phyloP scores from a whole-genome alignment of 257 asterid genomes.

The Leptodermis oblonga region DNA sequence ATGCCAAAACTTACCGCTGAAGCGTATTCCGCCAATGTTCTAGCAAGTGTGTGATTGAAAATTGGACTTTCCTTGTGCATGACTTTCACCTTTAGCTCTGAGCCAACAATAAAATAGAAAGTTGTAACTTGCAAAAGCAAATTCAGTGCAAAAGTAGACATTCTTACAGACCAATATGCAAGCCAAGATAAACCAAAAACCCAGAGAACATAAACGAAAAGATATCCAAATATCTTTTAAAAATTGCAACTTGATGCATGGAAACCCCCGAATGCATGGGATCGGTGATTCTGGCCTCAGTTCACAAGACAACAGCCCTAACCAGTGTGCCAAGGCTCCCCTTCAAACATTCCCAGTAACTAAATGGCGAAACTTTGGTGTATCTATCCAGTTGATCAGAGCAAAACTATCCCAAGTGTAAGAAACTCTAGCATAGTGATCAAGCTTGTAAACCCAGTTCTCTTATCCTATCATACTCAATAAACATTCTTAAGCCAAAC shows the following conservation, averaged over 20 bases:
- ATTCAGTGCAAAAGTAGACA: background rate
- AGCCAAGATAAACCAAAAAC: background rate
- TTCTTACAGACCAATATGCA: background rate
- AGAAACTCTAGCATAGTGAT: background rate
- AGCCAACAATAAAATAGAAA: slow-evolving; percentile 14
- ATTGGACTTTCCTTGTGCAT: slow-evolving; percentile 40
- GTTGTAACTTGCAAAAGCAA: background rate
- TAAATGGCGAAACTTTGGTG: background rate
- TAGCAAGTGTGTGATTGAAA: slow-evolving; percentile 80
- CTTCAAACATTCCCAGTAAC: background rate
- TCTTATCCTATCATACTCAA: too few species aligned
- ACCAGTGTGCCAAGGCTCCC: too few species aligned
- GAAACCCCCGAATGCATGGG: background rate
- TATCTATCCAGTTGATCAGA: background rate
- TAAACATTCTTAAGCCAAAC: background rate
- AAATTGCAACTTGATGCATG: background rate
- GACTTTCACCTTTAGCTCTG: slow-evolving; percentile 59
- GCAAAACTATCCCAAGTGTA: background rate
- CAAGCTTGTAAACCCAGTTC: background rate
- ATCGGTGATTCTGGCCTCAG: too few species aligned
- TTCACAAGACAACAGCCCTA: too few species aligned
- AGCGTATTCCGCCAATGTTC: slow-evolving; percentile 79
- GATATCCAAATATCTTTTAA: background rate
- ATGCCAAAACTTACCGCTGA: slow-evolving; percentile 68
- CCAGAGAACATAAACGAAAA: background rate